phyloP scores from a whole-genome alignment of 1,284 basidiomycete species.

The Melampsora larici-populina region DNA sequence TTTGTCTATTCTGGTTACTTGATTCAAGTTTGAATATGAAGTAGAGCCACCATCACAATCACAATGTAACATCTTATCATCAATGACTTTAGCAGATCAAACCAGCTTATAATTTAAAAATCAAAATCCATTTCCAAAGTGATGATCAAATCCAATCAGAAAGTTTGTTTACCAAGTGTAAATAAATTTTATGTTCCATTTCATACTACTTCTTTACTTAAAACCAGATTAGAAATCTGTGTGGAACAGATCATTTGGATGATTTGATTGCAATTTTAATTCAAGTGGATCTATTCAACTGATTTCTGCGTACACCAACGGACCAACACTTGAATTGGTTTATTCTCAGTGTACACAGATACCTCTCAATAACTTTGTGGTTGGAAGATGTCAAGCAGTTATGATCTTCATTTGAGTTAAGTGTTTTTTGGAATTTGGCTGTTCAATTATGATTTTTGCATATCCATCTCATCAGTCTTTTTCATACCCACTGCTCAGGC shows the following conservation, averaged over 20 bases:
- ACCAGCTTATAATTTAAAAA: neutral
- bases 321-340: too few relatives aligned
- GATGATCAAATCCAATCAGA: neutral
- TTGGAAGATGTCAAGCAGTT: too few relatives aligned
- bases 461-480: too few relatives aligned
- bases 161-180: neutral
- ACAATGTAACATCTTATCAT: neutral
- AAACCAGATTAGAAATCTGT: slow-evolving; percentile 1
- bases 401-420: too few relatives aligned
- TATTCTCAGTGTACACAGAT: too few relatives aligned
- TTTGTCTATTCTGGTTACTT: neutral
- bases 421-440: too few relatives aligned
- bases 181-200: neutral
- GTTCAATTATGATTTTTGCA: too few relatives aligned
- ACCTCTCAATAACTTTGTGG: too few relatives aligned
- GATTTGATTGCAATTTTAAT: neutral
- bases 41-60: neutral
- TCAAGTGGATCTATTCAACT: too few relatives aligned
- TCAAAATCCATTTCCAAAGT: neutral
- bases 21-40: neutral
- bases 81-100: neutral
- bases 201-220: neutral
- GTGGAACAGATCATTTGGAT: neutral
- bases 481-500: too few relatives aligned
- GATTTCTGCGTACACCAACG: too few relatives aligned